A percentile compares a stretch with the other conserved stretches of the same genome.
Conservation (phyloP, 2,329 filamentous ascomycete species). For the Xylaria sp. region DNA sequence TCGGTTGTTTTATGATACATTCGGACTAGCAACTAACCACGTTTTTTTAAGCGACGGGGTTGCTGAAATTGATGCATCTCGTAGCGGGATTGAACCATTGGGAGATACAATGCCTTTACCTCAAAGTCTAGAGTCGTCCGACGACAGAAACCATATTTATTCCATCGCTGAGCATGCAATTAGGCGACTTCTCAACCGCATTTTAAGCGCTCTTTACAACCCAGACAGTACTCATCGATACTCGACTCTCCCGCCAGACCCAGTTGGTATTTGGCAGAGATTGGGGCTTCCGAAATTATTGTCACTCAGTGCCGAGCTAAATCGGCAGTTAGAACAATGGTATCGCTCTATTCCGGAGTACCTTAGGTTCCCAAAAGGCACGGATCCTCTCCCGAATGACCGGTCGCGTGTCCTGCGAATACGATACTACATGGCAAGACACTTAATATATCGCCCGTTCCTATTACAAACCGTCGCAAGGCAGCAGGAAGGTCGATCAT, state of each 20-base stretch:
- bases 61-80: constrained; percentile 66
- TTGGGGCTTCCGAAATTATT: constrained; percentile 48
- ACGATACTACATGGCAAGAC: constrained; percentile 77
- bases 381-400: constrained; percentile 66
- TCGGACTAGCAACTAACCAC: constrained; percentile 12
- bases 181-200: constrained; percentile 56
- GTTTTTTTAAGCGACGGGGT: constrained; percentile 68
- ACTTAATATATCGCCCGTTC: constrained; percentile 69
- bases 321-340: constrained; percentile 55
- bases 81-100: constrained; percentile 54
- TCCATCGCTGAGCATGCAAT: constrained; percentile 57
- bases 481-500: constrained; percentile 42
- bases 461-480: constrained; percentile 61
- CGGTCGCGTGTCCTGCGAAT: constrained; percentile 76
- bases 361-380: constrained; percentile 64
- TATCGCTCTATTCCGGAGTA: constrained; percentile 53
- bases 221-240: constrained; percentile 45
- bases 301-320: constrained; percentile 52
- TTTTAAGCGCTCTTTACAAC: constrained; percentile 56
- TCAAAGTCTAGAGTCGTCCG: constrained; percentile 48
- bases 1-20: not conserved
- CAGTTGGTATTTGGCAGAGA: constrained; percentile 45
- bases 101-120: constrained; percentile 53
- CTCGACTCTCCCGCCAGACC: constrained; percentile 38
- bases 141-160: constrained; percentile 52